Evolutionary conservation across 441 rosid species (phyloP).

Genomic region (Corymbia calophylla): DNA sequence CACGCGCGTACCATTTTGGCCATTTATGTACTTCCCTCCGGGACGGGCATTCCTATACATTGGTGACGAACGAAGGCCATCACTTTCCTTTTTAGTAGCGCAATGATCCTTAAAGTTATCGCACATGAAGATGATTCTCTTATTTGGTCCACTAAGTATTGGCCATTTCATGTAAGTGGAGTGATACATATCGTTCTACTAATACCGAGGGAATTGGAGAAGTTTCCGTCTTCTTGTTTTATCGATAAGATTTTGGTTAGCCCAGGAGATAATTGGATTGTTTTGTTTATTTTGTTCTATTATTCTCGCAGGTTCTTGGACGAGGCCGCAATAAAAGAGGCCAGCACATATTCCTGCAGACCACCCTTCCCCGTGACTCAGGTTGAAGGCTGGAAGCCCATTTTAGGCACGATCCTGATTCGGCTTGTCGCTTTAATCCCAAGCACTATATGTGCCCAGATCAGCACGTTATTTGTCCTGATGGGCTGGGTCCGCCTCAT

Average conservation of each 20-base stretch:
- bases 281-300: not conserved
- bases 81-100: not conserved
- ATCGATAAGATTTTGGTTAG: not conserved
- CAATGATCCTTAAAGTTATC: not conserved
- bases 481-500: not conserved
- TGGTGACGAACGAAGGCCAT: not conserved
- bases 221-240: not conserved
- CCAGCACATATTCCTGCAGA: conserved; percentile 3
- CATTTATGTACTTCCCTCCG: not conserved
- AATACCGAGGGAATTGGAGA: not conserved
- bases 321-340: conserved; percentile 61
- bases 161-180: not conserved
- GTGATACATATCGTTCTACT: not conserved
- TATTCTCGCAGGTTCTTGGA: conserved; percentile 52
- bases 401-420: conserved; percentile 48
- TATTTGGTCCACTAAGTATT: not conserved
- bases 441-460: conserved; percentile 78
- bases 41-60: not conserved
- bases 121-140: not conserved
- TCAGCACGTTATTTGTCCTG: conserved; percentile 63
- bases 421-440: conserved; percentile 74
- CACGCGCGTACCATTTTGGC: too few relatives aligned
- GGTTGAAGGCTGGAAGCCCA: conserved; percentile 66
- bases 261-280: not conserved
- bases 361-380: conserved; percentile 61